Evolutionary conservation across 352 stramenopile species (phyloP).

Genomic region (Poterioochromonas sp.): DNA sequence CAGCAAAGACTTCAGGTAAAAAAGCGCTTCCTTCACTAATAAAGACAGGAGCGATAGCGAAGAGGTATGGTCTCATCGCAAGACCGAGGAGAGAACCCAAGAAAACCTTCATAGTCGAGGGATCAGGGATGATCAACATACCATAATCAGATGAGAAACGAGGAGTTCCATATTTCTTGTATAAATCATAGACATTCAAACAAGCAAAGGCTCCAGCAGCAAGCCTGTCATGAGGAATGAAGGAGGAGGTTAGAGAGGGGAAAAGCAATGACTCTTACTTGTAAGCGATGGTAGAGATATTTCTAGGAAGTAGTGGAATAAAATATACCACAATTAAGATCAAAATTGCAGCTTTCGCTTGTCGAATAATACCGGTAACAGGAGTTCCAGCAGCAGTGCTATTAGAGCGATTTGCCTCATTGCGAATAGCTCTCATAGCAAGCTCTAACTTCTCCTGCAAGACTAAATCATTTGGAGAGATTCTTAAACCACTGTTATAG

Average conservation of each 20-base stretch:
- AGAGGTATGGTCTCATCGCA: background rate
- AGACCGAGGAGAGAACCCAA: background rate
- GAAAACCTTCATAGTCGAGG: background rate
- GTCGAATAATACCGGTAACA: background rate
- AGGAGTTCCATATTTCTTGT: slow-evolving; percentile 17
- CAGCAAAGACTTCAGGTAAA: background rate
- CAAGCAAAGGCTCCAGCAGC: background rate
- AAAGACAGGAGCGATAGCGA: background rate
- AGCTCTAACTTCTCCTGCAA: background rate
- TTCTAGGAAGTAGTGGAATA: slow-evolving; percentile 3
- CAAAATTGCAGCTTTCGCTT: slow-evolving; percentile 6
- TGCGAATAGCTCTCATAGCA: slow-evolving; percentile 4
- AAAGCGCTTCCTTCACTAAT: background rate
- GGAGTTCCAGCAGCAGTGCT: background rate
- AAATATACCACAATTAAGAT: slow-evolving; percentile 29
- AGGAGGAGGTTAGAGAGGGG: too few species aligned
- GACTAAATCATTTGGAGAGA: background rate
- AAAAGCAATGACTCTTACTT: too few species aligned
- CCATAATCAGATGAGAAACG: slow-evolving; percentile 16
- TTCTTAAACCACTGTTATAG: slow-evolving; percentile 62
- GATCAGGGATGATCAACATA: slow-evolving; percentile 14
- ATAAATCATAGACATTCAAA: slow-evolving; percentile 7
- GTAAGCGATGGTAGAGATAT: slow-evolving; percentile 6
- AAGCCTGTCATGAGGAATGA: background rate
- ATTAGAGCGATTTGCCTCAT: background rate